Base-by-base conservation (phyloP, 2,329 filamentous ascomycete genomes). In the Herpotrichia juniperi region DNA sequence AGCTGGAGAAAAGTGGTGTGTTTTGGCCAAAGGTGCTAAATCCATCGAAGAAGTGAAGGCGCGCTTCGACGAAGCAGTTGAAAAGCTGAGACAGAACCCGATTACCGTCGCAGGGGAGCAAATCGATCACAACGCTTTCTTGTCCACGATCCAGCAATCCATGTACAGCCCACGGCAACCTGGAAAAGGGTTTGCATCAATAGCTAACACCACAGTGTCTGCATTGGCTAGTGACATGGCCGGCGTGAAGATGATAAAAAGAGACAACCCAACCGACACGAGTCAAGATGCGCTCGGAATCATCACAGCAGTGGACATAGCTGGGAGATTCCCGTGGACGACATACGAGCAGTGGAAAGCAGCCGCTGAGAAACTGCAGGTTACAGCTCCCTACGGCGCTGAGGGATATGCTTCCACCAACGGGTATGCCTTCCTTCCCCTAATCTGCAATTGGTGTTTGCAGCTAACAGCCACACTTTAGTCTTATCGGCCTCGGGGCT, bases 1-100 rank as follows among this genome's bases (percentile, higher is more conserved):
- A 32, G 82, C 78, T 16, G 80, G 80, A 1, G 32, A 39, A 4
- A n/a, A n/a, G n/a, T n/a, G 34, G 35, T 40, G 35, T 25, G 5
- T 25, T 40, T 17, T 40, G 17, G 35, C 35, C 17, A 17, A 40
- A 17, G 35, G 35, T 22, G n/a, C 10, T 12, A 16, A 40, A 21
- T 40, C 35, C 11, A 9, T 40, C 8, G 17, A 40, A 10, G 17
- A 40, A 14, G 35, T 40, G n/a, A 14, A 44, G 14, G 11, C 21
- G 10, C 16, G 16, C 14, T 44, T 44, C 42, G 16, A 44, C n/a
- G 21, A 17, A 4, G 26, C 25, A 8, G 9, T 26, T 10, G 21
- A 12, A 17, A 28, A 30, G n/a, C 42, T 31, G n/a, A 22, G 19
- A 8, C 14, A 7, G 7, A 22, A 17, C 7, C 35, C 35, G 4